A percentile compares a stretch with the other conserved stretches of the same genome.
phyloP scores from a whole-genome alignment of 352 stramenopile species.

The Detonula confervacea region DNA sequence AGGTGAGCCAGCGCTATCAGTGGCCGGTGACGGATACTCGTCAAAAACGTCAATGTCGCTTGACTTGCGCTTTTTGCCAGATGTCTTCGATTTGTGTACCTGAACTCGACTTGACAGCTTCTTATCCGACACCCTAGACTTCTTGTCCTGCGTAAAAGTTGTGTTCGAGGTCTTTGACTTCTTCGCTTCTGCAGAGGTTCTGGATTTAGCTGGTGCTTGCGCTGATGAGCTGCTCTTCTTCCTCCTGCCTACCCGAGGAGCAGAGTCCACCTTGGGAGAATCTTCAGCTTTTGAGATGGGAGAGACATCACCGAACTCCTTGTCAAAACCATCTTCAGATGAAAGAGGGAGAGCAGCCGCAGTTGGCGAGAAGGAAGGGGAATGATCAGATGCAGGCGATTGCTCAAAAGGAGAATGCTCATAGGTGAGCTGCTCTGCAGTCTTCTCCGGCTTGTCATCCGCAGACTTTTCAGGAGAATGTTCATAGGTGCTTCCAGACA shows the following conservation, averaged over 20 bases:
- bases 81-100: no score
- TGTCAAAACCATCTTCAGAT: constrained; percentile 32
- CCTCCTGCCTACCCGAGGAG: constrained; percentile 3
- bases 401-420: constrained; percentile 29
- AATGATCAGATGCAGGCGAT: neutral
- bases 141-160: no score
- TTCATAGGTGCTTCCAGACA: no score
- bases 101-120: no score
- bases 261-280: constrained; percentile 10
- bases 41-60: constrained; percentile 34
- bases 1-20: neutral
- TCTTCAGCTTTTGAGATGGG: constrained; percentile 47
- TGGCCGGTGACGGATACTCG: constrained; percentile 25
- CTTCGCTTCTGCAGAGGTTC: no score
- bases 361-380: constrained; percentile 17
- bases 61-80: constrained; percentile 40
- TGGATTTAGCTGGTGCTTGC: no score
- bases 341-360: constrained; percentile 5
- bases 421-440: constrained; percentile 8
- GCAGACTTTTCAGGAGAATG: neutral
- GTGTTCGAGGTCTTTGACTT: constrained; percentile 9
- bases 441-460: neutral
- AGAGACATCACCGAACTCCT: constrained; percentile 56
- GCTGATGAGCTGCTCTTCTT: constrained; percentile 8
- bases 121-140: no score